These are phyloP conservation scores for Colletotrichum simmondsii DNA, from an alignment of 2,329 filamentous ascomycete species.

Conservation along the genomic window DNA sequence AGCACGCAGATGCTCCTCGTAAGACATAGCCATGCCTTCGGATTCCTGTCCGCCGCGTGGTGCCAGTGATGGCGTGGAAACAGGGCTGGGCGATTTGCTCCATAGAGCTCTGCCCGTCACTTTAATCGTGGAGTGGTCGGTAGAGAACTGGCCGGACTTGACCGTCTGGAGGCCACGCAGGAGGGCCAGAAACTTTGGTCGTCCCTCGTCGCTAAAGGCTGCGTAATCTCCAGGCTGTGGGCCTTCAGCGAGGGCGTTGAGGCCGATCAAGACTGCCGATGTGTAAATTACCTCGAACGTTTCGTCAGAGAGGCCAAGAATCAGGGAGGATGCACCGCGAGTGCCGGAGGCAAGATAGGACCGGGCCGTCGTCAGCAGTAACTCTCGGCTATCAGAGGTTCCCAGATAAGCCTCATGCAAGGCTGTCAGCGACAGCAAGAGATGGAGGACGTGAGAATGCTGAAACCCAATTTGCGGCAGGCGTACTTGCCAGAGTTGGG, in stretches of 20 bases:
- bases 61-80: neutral
- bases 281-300: neutral
- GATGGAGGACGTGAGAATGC: neutral
- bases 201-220: conserved; percentile 2
- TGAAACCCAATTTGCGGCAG: neutral
- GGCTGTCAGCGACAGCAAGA: neutral
- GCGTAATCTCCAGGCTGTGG: conserved; percentile 1
- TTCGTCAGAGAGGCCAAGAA: neutral
- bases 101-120: too few species aligned
- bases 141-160: neutral
- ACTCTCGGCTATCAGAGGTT: neutral
- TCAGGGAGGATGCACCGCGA: neutral
- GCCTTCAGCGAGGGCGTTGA: neutral
- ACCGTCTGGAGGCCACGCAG: neutral
- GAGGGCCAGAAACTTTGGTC: neutral
- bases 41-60: neutral
- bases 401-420: neutral
- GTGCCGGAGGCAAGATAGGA: neutral
- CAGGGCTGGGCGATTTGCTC: too few species aligned
- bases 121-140: too few species aligned
- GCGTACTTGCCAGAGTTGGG: neutral
- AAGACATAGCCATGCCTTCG: neutral
- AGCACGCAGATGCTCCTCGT: neutral
- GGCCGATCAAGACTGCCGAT: conserved; percentile 1
- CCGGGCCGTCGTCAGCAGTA: neutral